Percentiles rank a stretch among this genome's conserved stretches.
Conservation (phyloP, 1,284 basidiomycete genomes). For the Phlebopus sp. region DNA sequence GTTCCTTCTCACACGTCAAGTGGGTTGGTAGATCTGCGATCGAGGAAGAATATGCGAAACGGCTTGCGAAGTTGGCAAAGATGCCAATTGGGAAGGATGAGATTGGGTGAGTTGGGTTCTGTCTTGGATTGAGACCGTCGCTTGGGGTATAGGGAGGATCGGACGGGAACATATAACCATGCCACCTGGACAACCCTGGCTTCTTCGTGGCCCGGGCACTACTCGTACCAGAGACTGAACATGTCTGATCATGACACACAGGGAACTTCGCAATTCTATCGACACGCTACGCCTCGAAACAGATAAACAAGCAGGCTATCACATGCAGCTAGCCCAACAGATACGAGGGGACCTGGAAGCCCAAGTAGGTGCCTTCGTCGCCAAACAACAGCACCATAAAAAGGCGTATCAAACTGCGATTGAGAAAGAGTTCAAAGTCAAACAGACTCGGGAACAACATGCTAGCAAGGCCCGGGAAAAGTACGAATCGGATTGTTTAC, state of each 20-base stretch:
- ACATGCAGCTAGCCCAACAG: conserved; percentile 69
- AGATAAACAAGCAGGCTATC: conserved; percentile 73
- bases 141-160: not conserved
- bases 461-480: conserved; percentile 89
- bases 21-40: conserved; percentile 60
- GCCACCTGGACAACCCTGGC: not conserved
- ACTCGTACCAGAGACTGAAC: not conserved
- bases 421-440: conserved; percentile 87
- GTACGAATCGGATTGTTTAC: conserved; percentile 92
- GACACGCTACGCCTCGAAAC: conserved; percentile 83
- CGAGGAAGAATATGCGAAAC: conserved; percentile 95
- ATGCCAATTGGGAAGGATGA: conserved; percentile 81
- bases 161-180: not conserved
- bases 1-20: not conserved
- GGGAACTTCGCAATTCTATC: conserved; percentile 76
- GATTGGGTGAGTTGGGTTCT: conserved; percentile 66
- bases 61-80: conserved; percentile 81
- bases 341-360: conserved; percentile 79
- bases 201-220: not conserved
- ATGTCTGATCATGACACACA: conserved; percentile 33
- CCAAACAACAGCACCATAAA: conserved; percentile 73
- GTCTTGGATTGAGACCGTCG: not conserved
- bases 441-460: conserved; percentile 80
- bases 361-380: conserved; percentile 60
- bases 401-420: conserved; percentile 70